These are phyloP conservation scores for Candolleomyces aberdarensis DNA, from an alignment of 768 basidiomycete species.

Conservation along the genomic window DNA sequence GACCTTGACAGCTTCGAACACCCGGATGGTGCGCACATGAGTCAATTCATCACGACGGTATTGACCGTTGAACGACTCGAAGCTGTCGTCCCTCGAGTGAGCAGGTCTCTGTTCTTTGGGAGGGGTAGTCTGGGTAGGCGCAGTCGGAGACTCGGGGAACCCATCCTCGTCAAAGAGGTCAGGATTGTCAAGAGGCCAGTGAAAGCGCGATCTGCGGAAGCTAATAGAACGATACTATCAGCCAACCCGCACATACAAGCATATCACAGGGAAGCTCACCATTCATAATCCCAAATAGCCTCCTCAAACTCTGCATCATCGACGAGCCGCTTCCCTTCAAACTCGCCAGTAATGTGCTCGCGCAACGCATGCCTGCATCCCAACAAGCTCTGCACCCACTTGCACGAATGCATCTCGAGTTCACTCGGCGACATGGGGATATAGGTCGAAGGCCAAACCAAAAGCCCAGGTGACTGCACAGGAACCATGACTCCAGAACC, in stretches of 20 bases:
- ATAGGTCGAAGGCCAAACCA: constrained; percentile 58
- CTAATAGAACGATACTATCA: constrained; percentile 29
- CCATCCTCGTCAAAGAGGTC: constrained; percentile 13
- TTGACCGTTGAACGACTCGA: constrained; percentile 21
- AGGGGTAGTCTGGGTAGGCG: not conserved
- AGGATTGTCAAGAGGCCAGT: constrained; percentile 52
- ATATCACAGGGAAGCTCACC: constrained; percentile 32
- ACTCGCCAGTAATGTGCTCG: constrained; percentile 44
- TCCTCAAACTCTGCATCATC: constrained; percentile 37
- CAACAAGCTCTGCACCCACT: constrained; percentile 61
- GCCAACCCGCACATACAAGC: constrained; percentile 11
- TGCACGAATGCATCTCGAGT: constrained; percentile 75
- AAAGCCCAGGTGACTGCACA: constrained; percentile 59
- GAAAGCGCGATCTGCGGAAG: constrained; percentile 64
- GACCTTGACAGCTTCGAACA: constrained; percentile 48
- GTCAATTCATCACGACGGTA: constrained; percentile 35
- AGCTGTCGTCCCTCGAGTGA: constrained; percentile 8
- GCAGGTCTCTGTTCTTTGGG: constrained; percentile 1
- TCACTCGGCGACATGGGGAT: constrained; percentile 55
- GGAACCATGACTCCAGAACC: constrained; percentile 13
- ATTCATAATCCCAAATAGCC: constrained; percentile 55
- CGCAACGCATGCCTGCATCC: constrained; percentile 57
- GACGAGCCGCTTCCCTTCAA: constrained; percentile 31
- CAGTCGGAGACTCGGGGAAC: not conserved
- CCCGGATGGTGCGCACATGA: constrained; percentile 49